Conservation (phyloP, 352 stramenopile genomes). For the Pythium periplocum region DNA sequence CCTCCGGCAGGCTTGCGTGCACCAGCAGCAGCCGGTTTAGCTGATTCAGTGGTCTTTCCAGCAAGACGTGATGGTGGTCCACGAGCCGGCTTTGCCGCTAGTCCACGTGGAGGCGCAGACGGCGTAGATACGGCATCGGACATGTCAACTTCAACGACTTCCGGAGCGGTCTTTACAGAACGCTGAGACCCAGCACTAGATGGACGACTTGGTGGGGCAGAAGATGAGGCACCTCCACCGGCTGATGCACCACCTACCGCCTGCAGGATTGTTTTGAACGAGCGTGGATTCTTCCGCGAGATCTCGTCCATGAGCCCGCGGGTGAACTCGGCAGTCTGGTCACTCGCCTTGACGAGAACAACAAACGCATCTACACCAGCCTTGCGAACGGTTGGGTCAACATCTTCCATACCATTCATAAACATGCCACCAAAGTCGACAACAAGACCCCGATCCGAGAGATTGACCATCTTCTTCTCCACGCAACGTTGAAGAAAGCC, state of each 20-base stretch:
- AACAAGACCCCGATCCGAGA: constrained; percentile 57
- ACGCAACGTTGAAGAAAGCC: constrained; percentile 62
- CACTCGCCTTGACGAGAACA: constrained; percentile 44
- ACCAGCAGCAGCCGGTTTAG: constrained; percentile 16
- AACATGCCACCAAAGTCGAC: constrained; percentile 63
- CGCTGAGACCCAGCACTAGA: constrained; percentile 23
- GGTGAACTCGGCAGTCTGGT: constrained; percentile 46
- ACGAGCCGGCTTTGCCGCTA: constrained; percentile 24
- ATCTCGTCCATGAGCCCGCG: constrained; percentile 61
- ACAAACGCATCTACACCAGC: constrained; percentile 62
- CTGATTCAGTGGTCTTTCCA: constrained; percentile 24
- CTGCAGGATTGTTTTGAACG: constrained; percentile 62
- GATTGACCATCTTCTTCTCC: constrained; percentile 62
- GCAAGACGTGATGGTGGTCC: constrained; percentile 45
- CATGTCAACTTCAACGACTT: constrained; percentile 19
- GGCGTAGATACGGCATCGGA: constrained; percentile 3
- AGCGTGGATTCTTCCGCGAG: constrained; percentile 61
- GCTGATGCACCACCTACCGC: constrained; percentile 21
- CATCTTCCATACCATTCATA: constrained; percentile 59
- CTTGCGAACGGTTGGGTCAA: constrained; percentile 76
- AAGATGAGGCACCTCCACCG: constrained; percentile 6
- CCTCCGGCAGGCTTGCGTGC: constrained; percentile 12
- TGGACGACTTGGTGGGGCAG: constrained; percentile 20
- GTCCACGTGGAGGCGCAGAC: constrained; percentile 3
- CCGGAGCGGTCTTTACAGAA: constrained; percentile 5